phyloP scores from a whole-genome alignment of 164 flowering plant species.

The Macadamia tetraphylla region DNA sequence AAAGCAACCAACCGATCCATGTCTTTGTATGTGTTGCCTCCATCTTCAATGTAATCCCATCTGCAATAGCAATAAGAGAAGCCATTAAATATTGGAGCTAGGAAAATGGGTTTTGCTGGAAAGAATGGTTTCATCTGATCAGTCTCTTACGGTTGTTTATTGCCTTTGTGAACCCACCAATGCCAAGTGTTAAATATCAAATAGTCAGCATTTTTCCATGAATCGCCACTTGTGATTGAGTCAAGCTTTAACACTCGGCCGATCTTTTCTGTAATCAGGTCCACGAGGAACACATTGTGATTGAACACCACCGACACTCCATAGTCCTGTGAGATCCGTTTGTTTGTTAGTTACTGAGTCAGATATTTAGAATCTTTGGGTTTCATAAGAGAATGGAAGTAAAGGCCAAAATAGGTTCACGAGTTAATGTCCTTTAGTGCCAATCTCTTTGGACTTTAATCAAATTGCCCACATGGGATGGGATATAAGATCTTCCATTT shows the following conservation, averaged over 20 bases:
- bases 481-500: too few species aligned
- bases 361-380: too few species aligned
- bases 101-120: too few species aligned
- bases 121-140: too few species aligned
- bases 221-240: not conserved
- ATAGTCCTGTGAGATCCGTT: not conserved
- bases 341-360: too few species aligned
- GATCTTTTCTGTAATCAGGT: too few species aligned
- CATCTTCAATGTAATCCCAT: slow-evolving; percentile 19
- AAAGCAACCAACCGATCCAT: slow-evolving; percentile 14
- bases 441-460: too few species aligned
- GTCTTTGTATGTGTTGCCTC: slow-evolving; percentile 1
- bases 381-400: too few species aligned
- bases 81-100: not conserved
- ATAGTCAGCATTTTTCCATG: not conserved
- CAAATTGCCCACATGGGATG: too few species aligned
- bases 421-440: too few species aligned
- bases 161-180: not conserved
- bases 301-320: not conserved
- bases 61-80: slow-evolving; percentile 7
- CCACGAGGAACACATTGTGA: not conserved
- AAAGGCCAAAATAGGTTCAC: too few species aligned
- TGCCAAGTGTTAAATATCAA: slow-evolving; percentile 1
- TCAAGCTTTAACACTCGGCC: slow-evolving; percentile 2
- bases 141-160: not conserved